Evolutionary conservation across 2,329 filamentous ascomycete species (phyloP).

Genomic region (Talaromyces amestolkiae): DNA sequence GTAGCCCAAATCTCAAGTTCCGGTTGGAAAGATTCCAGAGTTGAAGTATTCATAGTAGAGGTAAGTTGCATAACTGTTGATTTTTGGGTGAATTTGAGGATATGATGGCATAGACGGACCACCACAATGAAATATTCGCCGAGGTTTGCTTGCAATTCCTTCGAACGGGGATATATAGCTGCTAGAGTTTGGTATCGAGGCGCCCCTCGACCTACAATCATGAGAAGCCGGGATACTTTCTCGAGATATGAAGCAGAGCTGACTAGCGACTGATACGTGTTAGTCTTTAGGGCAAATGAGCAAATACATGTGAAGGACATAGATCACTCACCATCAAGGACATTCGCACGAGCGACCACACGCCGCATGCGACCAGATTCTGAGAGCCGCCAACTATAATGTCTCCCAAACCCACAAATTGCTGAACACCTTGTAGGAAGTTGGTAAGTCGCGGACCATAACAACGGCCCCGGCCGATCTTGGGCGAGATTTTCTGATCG

Average conservation of each 20-base stretch:
- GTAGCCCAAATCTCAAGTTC: slow-evolving; percentile 37
- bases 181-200: slow-evolving; percentile 43
- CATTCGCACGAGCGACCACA: slow-evolving; percentile 47
- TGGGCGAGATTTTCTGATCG: slow-evolving; percentile 24
- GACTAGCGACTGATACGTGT: not conserved
- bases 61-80: slow-evolving; percentile 33
- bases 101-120: slow-evolving; percentile 39
- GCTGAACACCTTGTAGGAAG: slow-evolving; percentile 42
- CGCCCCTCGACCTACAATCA: slow-evolving; percentile 41
- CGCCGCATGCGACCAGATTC: slow-evolving; percentile 46
- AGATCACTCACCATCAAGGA: slow-evolving; percentile 39
- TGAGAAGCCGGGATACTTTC: slow-evolving; percentile 42
- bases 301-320: too few species aligned
- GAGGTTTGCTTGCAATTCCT: slow-evolving; percentile 35
- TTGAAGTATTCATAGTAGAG: slow-evolving; percentile 31
- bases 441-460: slow-evolving; percentile 45
- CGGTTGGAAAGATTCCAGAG: slow-evolving; percentile 27
- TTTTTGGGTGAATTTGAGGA: slow-evolving; percentile 36
- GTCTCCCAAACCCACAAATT: slow-evolving; percentile 46
- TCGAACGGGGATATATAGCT: slow-evolving; percentile 42
- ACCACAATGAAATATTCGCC: slow-evolving; percentile 45
- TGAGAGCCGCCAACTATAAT: slow-evolving; percentile 44
- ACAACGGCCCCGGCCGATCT: slow-evolving; percentile 28
- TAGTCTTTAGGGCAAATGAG: not conserved
- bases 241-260: slow-evolving; percentile 34